Percentiles rank a stretch among this genome's conserved stretches.
Conservation (phyloP, 495 filamentous ascomycete species). For the Penicillium malachiteum region DNA sequence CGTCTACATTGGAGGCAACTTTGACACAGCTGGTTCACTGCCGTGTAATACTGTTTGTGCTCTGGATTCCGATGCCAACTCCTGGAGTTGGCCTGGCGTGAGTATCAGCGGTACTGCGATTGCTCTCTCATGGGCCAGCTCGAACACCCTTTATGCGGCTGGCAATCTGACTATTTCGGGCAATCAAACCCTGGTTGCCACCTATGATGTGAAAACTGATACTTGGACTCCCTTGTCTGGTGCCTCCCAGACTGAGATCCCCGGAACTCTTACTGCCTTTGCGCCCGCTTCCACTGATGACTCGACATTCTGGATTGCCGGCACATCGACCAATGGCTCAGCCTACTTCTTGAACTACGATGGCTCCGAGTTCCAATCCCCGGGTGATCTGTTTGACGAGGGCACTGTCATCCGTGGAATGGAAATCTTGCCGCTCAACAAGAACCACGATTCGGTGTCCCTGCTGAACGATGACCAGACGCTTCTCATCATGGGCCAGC, state of each 20-base stretch:
- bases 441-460: slow-evolving; percentile 61
- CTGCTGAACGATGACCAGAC: slow-evolving; percentile 64
- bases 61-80: slow-evolving; percentile 61
- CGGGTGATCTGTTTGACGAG: slow-evolving; percentile 57
- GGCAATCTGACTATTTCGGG: slow-evolving; percentile 70
- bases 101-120: slow-evolving; percentile 67
- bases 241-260: slow-evolving; percentile 57
- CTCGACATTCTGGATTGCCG: slow-evolving; percentile 77
- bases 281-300: slow-evolving; percentile 65
- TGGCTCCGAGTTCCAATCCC: slow-evolving; percentile 54
- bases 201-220: slow-evolving; percentile 64
- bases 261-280: slow-evolving; percentile 75
- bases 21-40: slow-evolving; percentile 77
- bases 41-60: slow-evolving; percentile 79
- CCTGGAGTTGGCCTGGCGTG: slow-evolving; percentile 77
- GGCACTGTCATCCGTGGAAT: slow-evolving; percentile 71
- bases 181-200: slow-evolving; percentile 64
- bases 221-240: slow-evolving; percentile 66
- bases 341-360: slow-evolving; percentile 80
- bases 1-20: slow-evolving; percentile 84
- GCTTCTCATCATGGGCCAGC: slow-evolving; percentile 79
- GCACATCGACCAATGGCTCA: slow-evolving; percentile 62
- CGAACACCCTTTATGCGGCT: slow-evolving; percentile 67
- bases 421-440: slow-evolving; percentile 70
- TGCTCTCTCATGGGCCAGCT: slow-evolving; percentile 71